These are phyloP conservation scores for Cystoisospora suis DNA, from an alignment of 169 alveolate species.

Conservation along the genomic window DNA sequence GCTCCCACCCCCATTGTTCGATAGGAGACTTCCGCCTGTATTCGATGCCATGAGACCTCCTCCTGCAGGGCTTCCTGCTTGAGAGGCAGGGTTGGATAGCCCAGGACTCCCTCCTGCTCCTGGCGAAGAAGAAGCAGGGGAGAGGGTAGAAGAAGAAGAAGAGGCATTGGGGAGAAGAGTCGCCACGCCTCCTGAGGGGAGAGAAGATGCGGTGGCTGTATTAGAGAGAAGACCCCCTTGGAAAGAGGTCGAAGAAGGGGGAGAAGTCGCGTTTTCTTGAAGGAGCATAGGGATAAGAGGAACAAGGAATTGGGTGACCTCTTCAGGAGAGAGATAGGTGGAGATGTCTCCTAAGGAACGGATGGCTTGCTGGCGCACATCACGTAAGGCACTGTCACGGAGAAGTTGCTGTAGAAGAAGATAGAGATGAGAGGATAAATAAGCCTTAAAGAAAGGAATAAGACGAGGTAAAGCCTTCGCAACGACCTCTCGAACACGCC, in stretches of 20 bases:
- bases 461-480: background rate
- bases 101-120: background rate
- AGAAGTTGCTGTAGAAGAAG: slow-evolving; percentile 26
- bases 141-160: background rate
- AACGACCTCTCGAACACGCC: slow-evolving; percentile 42
- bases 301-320: background rate
- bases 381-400: slow-evolving; percentile 22
- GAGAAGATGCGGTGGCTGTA: background rate
- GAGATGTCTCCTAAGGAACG: background rate
- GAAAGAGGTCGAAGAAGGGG: background rate
- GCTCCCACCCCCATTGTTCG: too few relatives aligned
- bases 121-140: background rate
- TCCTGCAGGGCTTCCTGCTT: too few relatives aligned
- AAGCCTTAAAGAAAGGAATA: background rate
- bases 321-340: background rate
- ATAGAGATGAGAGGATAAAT: background rate
- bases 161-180: background rate
- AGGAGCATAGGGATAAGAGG: slow-evolving; percentile 20
- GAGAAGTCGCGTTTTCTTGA: background rate
- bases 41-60: background rate
- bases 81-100: background rate
- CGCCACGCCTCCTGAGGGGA: background rate
- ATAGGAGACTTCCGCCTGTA: too few relatives aligned
- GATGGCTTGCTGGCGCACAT: slow-evolving; percentile 43
- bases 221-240: background rate